Conservation (phyloP, 2,329 filamentous ascomycete species). For the Conoideocrella luteorostrata region DNA sequence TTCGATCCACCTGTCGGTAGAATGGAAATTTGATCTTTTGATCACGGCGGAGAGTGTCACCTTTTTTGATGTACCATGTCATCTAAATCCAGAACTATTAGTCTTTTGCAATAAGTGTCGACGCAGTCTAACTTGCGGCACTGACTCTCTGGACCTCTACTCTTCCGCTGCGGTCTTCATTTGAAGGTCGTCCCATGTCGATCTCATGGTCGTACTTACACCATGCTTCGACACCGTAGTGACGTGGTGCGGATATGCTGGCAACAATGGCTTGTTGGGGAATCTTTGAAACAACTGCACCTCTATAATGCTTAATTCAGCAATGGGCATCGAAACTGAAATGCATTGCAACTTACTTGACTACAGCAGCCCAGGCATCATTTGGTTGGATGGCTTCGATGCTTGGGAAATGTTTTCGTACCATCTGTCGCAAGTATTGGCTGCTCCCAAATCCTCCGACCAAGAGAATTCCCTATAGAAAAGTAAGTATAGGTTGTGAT, state of each 20-base stretch:
- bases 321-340: neutral
- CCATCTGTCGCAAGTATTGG: neutral
- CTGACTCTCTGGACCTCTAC: neutral
- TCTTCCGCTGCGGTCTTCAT: neutral
- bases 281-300: slow-evolving; percentile 1
- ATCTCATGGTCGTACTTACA: neutral
- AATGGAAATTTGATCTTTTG: neutral
- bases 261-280: neutral
- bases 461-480: slow-evolving; percentile 5
- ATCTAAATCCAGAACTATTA: no score
- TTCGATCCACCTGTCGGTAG: fast-evolving
- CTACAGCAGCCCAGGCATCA: slow-evolving; percentile 9
- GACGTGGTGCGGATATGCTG: slow-evolving; percentile 1
- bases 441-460: slow-evolving; percentile 9
- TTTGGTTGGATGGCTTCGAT: slow-evolving; percentile 6
- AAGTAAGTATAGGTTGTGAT: neutral
- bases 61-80: neutral
- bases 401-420: neutral
- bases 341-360: slow-evolving; percentile 1
- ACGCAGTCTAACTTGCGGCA: no score
- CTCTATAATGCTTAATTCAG: neutral
- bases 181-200: neutral
- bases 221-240: neutral
- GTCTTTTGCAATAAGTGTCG: no score
- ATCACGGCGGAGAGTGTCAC: neutral